Evolutionary conservation across 2,329 filamentous ascomycete genomes (phyloP), one percentile per base, ranked within the genome.

Genomic region (Fusarium guadeloupense): DNA sequence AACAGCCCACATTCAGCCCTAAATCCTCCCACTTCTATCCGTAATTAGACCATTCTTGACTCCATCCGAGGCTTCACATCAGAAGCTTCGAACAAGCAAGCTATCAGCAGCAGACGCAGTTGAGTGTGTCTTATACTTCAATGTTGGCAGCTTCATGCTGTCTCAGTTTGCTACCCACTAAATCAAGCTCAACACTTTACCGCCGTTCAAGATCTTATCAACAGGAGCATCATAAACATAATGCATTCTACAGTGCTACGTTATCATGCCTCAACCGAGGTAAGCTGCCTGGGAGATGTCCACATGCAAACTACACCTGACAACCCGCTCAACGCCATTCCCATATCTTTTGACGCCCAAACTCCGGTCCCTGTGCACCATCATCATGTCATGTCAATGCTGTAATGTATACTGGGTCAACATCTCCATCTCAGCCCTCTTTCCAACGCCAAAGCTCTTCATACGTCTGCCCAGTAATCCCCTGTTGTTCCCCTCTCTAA

Each of bases 401-500:
- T 34, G 16, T 12, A 35, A 50, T 58, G 41, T 51, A 31, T 45
- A 20, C 19, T 23, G 16, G 25, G 13, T 38, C 35, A 31, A 43
- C 35, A n/a, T 40, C 40, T 30, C 33, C 35, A 34, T 40, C 35
- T 45, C 48, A 45, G 42, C 12, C 17, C n/a, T n/a, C n/a, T n/a
- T n/a, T n/a, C 33, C 38, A 34, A 26, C 20, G 20, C 45, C 45
- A 40, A n/a, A 16, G 31, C 41, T 54, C 37, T 58, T 23, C 42
- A 54, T 44, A 23, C 13, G 14, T 21, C 21, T 19, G 23, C 37
- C 50, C 35, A 54, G 61, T 30, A 67, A 65, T 19, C 74, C 78
- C 67, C 74, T 72, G 47, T 74, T 74, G 9, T 69, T 74, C 2
- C 77, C 74, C 59, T 81, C 63, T 84, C 81, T 46, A 87, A 69